These are phyloP conservation scores for Wickerhamiella dianesei DNA, from an alignment of 805 yeast genomes.

Conservation along the genomic window DNA sequence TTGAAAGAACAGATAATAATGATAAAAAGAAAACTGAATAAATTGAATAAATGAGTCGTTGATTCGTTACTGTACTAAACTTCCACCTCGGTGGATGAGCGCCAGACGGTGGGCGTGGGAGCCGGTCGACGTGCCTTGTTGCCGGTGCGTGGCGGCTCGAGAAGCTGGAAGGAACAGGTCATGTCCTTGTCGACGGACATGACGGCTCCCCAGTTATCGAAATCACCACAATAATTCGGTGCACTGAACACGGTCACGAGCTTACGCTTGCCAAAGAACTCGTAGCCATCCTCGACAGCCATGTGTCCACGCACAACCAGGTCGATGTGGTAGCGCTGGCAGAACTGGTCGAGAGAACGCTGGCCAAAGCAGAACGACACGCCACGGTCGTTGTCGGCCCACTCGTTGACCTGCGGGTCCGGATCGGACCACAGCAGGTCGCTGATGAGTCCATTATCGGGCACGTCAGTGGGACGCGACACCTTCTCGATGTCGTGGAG, in stretches of 20 bases:
- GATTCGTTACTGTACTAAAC: background rate
- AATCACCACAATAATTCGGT: constrained; percentile 68
- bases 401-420: constrained; percentile 63
- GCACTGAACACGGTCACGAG: constrained; percentile 63
- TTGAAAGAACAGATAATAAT: too few relatives aligned
- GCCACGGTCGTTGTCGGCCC: constrained; percentile 81
- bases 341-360: constrained; percentile 62
- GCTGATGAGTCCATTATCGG: constrained; percentile 63
- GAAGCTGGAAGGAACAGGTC: constrained; percentile 79
- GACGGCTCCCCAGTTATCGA: constrained; percentile 93
- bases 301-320: constrained; percentile 75
- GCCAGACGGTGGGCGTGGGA: background rate
- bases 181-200: constrained; percentile 90
- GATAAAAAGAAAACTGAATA: too few relatives aligned
- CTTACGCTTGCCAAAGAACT: constrained; percentile 55
- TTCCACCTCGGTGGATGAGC: background rate
- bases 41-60: background rate
- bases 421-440: constrained; percentile 81
- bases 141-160: constrained; percentile 53
- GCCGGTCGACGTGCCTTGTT: constrained; percentile 1
- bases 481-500: constrained; percentile 61
- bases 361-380: constrained; percentile 67
- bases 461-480: constrained; percentile 73
- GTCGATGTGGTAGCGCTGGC: constrained; percentile 60
- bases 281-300: constrained; percentile 77